A percentile compares a stretch with the other conserved stretches of the same genome.
Conservation (phyloP, 176 grass and related monocot genomes). For the Calamus simplicifolius region DNA sequence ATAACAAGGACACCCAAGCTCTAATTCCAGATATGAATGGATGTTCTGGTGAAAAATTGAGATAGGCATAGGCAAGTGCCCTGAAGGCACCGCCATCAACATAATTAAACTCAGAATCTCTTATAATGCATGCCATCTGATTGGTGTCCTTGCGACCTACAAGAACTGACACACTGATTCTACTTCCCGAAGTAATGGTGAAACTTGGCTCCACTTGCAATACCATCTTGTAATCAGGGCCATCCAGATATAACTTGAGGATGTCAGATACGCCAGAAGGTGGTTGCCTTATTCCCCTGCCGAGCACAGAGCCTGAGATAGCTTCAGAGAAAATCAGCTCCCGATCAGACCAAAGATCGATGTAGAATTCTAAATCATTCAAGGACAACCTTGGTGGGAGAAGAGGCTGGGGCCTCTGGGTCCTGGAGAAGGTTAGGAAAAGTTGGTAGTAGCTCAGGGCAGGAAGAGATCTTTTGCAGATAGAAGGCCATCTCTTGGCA, state of each 20-base stretch:
- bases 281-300: neutral
- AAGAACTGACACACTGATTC: constrained; percentile 4
- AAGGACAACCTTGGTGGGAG: neutral
- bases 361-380: constrained; percentile 1
- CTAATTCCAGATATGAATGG: constrained; percentile 4
- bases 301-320: neutral
- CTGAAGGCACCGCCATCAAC: neutral
- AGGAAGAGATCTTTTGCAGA: neutral
- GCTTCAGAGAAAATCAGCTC: neutral
- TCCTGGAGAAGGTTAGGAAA: constrained; percentile 1
- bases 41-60: neutral
- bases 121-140: constrained; percentile 6
- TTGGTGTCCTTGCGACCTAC: constrained; percentile 13
- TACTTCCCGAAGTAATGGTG: neutral
- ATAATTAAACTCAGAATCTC: constrained; percentile 1
- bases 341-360: constrained; percentile 6
- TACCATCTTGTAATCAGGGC: constrained; percentile 4
- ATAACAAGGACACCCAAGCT: constrained; percentile 16
- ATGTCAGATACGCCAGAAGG: constrained; percentile 1
- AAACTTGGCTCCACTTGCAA: constrained; percentile 5
- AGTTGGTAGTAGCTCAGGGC: neutral
- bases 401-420: neutral
- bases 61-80: constrained; percentile 7
- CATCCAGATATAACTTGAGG: neutral
- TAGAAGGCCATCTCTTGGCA: constrained; percentile 10